Conservation (phyloP, 2,329 filamentous ascomycete genomes). For the Ophiocordyceps camponoti-saundersi region DNA sequence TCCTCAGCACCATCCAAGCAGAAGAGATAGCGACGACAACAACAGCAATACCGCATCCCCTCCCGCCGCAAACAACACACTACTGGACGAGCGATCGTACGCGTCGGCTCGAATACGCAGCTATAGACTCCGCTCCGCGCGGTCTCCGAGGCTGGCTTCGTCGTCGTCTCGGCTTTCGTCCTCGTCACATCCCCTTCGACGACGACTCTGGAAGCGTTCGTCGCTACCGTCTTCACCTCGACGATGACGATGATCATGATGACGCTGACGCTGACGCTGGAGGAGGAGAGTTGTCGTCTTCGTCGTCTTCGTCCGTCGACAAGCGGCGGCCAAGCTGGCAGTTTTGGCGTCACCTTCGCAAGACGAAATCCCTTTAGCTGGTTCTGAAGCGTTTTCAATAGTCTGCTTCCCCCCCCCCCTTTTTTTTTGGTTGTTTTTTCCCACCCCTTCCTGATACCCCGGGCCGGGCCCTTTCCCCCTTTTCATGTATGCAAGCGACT, state of each 20-base stretch:
- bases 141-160: slow-evolving; percentile 44
- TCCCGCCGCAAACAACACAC: slow-evolving; percentile 28
- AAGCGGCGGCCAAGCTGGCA: no score
- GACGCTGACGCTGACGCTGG: neutral
- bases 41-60: slow-evolving; percentile 2
- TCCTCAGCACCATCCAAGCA: neutral
- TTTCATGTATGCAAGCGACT: no score
- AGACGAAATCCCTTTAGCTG: no score
- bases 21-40: neutral
- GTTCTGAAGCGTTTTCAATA: no score
- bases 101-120: slow-evolving; percentile 45
- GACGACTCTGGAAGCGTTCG: slow-evolving; percentile 47
- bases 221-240: slow-evolving; percentile 42
- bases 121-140: slow-evolving; percentile 43
- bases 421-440: no score
- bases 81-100: slow-evolving; percentile 52
- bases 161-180: slow-evolving; percentile 37
- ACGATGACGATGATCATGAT: slow-evolving; percentile 21
- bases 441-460: no score
- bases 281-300: neutral
- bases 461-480: no score
- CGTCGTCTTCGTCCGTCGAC: neutral
- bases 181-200: slow-evolving; percentile 38
- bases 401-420: no score
- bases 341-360: no score